Percentiles rank a stretch among this genome's conserved stretches.
These are phyloP conservation scores for Globisporangium apiculatum DNA, from an alignment of 352 stramenopile species.

Conservation along the genomic window DNA sequence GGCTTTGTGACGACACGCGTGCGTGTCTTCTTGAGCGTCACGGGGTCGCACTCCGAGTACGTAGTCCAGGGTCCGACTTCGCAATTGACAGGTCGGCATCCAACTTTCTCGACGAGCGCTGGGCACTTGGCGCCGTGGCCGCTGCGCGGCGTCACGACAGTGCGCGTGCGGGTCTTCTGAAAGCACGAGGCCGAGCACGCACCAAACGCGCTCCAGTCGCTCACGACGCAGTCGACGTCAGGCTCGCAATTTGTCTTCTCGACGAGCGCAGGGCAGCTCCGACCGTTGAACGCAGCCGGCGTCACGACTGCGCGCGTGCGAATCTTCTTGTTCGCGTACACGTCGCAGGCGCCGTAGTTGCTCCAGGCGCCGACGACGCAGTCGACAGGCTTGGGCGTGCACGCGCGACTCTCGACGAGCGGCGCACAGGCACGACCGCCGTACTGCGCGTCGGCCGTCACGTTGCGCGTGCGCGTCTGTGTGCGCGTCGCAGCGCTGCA, in stretches of 20 bases:
- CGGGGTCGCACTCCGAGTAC: conserved; percentile 32
- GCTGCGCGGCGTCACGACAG: conserved; percentile 21
- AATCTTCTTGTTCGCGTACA: conserved; percentile 34
- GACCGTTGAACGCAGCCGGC: conserved; percentile 26
- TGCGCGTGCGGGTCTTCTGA: conserved; percentile 29
- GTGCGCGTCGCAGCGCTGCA: conserved; percentile 21
- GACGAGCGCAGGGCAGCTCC: conserved; percentile 25
- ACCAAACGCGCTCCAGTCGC: conserved; percentile 39
- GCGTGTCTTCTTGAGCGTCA: conserved; percentile 24
- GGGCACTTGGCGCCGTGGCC: conserved; percentile 33
- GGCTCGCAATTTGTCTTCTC: conserved; percentile 30
- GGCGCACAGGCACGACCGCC: conserved; percentile 28
- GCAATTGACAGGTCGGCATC: conserved; percentile 43
- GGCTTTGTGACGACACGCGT: conserved; percentile 23
- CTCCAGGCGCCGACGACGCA: conserved; percentile 49
- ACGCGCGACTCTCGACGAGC: conserved; percentile 25
- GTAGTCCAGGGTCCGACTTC: conserved; percentile 30
- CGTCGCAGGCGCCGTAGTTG: conserved; percentile 33
- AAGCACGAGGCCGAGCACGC: conserved; percentile 24
- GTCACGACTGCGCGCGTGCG: conserved; percentile 34
- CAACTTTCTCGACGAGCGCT: conserved; percentile 20
- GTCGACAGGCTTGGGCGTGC: conserved; percentile 31
- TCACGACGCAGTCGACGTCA: conserved; percentile 47
- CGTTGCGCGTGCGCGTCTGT: conserved; percentile 22
- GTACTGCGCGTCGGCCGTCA: conserved; percentile 19